These are phyloP conservation scores for Pyrenochaeta sp. DNA, from an alignment of 2,329 filamentous ascomycete species.

Conservation along the genomic window DNA sequence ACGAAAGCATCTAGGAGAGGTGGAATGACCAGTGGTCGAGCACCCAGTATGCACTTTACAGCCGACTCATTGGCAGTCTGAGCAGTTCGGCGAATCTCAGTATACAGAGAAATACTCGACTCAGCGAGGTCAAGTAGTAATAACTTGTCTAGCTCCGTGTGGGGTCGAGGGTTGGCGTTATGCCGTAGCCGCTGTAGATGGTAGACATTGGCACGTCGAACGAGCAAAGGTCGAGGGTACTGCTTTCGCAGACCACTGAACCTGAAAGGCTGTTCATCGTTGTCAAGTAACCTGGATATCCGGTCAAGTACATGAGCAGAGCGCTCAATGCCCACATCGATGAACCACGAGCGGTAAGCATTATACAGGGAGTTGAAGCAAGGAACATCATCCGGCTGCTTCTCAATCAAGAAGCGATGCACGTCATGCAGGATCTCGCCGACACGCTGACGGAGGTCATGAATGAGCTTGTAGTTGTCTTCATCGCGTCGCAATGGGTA, in stretches of 20 bases:
- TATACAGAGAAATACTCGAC: slow-evolving; percentile 90
- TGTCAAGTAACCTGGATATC: slow-evolving; percentile 81
- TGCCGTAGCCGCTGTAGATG: slow-evolving; percentile 93
- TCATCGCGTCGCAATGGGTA: slow-evolving; percentile 76
- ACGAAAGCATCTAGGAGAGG: slow-evolving; percentile 82
- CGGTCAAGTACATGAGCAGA: slow-evolving; percentile 93
- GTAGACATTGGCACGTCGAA: slow-evolving; percentile 93
- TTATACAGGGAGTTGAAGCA: slow-evolving; percentile 94
- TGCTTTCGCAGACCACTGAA: slow-evolving; percentile 90
- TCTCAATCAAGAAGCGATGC: slow-evolving; percentile 80
- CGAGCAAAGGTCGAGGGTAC: slow-evolving; percentile 90
- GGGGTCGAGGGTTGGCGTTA: slow-evolving; percentile 86
- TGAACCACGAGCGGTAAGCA: slow-evolving; percentile 95
- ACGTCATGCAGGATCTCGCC: slow-evolving; percentile 83
- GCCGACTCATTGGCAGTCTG: slow-evolving; percentile 93
- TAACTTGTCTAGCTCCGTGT: slow-evolving; percentile 87
- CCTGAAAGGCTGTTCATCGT: slow-evolving; percentile 92
- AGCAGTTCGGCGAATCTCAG: slow-evolving; percentile 92
- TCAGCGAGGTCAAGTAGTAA: slow-evolving; percentile 87
- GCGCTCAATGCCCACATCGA: slow-evolving; percentile 94
- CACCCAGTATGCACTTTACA: slow-evolving; percentile 87
- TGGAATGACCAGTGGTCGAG: slow-evolving; percentile 87
- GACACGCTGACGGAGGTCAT: slow-evolving; percentile 80
- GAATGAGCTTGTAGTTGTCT: slow-evolving; percentile 73
- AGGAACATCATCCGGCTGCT: slow-evolving; percentile 93